phyloP scores from a whole-genome alignment of 257 asterid genomes.

The Solanum ahanhuiri region DNA sequence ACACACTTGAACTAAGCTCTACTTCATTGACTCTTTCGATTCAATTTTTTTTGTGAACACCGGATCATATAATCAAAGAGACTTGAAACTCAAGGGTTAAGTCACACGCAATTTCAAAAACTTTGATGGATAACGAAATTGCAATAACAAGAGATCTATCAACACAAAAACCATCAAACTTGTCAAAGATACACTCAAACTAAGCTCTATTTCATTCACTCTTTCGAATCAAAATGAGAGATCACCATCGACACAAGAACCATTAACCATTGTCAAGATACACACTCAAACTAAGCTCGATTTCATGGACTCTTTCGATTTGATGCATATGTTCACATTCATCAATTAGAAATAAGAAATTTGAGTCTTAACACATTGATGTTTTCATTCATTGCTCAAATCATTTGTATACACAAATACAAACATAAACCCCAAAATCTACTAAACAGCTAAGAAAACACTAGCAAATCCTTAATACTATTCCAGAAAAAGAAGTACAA shows the following conservation, averaged over 20 bases:
- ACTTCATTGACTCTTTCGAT: neutral
- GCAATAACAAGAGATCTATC: no score
- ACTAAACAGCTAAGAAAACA: neutral
- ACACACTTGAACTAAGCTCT: neutral
- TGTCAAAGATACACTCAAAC: no score
- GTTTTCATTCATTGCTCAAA: conserved; percentile 1
- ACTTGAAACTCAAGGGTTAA: no score
- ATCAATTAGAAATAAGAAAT: neutral
- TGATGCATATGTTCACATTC: neutral
- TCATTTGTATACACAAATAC: conserved; percentile 14
- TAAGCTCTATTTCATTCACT: no score
- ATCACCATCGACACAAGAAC: no score
- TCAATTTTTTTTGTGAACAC: no score
- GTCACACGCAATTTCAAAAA: no score
- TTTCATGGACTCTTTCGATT: neutral
- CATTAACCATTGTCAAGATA: neutral
- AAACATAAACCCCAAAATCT: neutral
- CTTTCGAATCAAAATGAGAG: no score
- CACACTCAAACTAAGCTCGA: neutral
- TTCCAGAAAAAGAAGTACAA: neutral
- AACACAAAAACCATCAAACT: no score
- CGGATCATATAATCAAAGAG: no score
- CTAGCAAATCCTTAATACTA: neutral
- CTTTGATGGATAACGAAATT: neutral
- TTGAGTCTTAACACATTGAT: neutral